Base-by-base conservation (phyloP, 1,284 basidiomycete species). In the Puccinia polysora region DNA sequence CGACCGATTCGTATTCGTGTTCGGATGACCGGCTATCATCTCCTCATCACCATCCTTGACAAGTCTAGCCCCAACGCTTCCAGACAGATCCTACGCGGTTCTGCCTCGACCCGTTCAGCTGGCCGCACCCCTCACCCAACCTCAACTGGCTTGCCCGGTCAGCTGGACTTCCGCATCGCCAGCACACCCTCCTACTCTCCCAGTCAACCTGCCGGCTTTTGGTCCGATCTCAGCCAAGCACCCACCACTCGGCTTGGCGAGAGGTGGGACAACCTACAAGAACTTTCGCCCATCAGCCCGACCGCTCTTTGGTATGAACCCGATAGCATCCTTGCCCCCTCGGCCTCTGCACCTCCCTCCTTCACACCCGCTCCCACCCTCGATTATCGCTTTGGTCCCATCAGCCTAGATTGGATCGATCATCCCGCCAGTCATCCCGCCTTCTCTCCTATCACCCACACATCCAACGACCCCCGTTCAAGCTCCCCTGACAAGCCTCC, bases 321-420 rank as follows among this genome's bases (percentile, higher is more conserved):
- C 23, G 67, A 69, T 32, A 58, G 53, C 7, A 69, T 69, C 45
- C 12, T 69, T 14, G 43, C 67, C 23, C 32, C 53, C 12, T 20
- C 53, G 14, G 45, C 34, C 43, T 18, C 53, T 23, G 43, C 23
- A 6, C 7, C 65, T 30, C 47, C 55, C 7, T 58, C 65, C 23
- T 69, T 69, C 38, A 69, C 67, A 58, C 67, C 67, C 14, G 67
- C 56, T 32, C 67, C 67, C 32, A 69, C 67, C 18, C 52, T 69
- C 49, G 67, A 69, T 69, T 69, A 69, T 43, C 56, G 68, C 23
- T 71, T 63, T 28, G 68, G 68, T 62, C 68, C 68, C 15, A 71
- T 71, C 18, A 40, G 47, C 12, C 45, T 71, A 4, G 68, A 71
- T 63, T 63, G 58, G 58, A 63, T 71, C 10, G 68, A 71, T 63